Conservation (phyloP, 2,329 filamentous ascomycete genomes). For the Alternaria sp. region DNA sequence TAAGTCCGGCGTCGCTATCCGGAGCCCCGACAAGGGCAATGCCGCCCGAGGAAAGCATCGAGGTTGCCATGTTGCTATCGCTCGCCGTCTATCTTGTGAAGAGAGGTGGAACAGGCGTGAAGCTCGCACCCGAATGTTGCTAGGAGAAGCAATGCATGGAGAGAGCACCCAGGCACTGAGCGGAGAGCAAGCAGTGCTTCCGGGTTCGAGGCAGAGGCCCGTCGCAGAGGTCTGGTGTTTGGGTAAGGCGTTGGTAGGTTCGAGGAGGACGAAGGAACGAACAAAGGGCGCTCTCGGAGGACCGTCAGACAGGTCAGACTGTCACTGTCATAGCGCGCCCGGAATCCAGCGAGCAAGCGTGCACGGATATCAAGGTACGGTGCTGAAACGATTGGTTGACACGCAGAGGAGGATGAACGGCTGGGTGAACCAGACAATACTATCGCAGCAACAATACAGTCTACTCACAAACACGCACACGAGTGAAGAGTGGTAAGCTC, state of each 20-base stretch:
- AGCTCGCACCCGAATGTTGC: constrained; percentile 48
- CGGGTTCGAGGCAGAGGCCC: constrained; percentile 31
- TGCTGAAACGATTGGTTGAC: constrained; percentile 53
- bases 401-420: constrained; percentile 47
- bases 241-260: constrained; percentile 35
- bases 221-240: constrained; percentile 39
- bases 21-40: constrained; percentile 53
- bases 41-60: constrained; percentile 36
- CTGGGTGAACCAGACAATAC: constrained; percentile 26
- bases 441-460: constrained; percentile 15
- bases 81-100: constrained; percentile 19
- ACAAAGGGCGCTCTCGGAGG: constrained; percentile 46
- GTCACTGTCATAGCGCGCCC: constrained; percentile 53
- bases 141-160: constrained; percentile 52
- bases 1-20: constrained; percentile 46
- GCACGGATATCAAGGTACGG: constrained; percentile 50
- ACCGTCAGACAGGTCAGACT: constrained; percentile 52
- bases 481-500: constrained; percentile 14
- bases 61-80: constrained; percentile 41
- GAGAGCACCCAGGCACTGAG: constrained; percentile 50
- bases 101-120: constrained; percentile 39
- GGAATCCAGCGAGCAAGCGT: constrained; percentile 48
- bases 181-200: constrained; percentile 39
- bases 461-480: constrained; percentile 14
- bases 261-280: constrained; percentile 42